Conservation (phyloP, 2,329 filamentous ascomycete species). For the Cordyceps cicadae region DNA sequence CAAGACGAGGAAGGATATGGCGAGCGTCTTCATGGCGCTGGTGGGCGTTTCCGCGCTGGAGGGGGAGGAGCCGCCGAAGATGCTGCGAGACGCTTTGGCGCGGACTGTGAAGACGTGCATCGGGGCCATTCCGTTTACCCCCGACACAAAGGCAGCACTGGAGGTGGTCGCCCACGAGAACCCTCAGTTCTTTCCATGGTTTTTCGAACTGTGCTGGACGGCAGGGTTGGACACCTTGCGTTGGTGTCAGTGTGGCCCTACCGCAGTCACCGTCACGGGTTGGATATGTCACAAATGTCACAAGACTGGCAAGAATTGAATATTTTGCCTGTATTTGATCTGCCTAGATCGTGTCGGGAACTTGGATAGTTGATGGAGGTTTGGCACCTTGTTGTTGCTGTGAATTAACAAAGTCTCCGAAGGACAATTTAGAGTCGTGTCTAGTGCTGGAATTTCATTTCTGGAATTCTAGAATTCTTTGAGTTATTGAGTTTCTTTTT, state of each 20-base stretch:
- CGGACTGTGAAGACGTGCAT: neutral
- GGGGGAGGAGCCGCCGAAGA: neutral
- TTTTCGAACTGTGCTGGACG: neutral
- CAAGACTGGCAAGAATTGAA: neutral
- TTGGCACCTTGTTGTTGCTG: too few relatives aligned
- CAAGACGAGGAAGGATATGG: too few relatives aligned
- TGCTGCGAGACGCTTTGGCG: neutral
- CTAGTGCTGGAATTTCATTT: too few relatives aligned
- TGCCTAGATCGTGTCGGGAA: too few relatives aligned
- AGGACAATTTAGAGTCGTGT: too few relatives aligned
- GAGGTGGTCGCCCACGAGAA: neutral
- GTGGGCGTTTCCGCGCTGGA: neutral
- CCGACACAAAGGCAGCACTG: neutral
- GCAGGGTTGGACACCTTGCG: neutral
- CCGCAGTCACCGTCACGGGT: neutral
- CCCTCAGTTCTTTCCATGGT: neutral
- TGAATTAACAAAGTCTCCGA: too few relatives aligned
- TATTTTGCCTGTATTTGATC: neutral
- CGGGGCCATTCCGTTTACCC: neutral
- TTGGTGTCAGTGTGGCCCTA: neutral
- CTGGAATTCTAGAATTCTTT: too few relatives aligned
- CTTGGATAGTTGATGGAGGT: too few relatives aligned
- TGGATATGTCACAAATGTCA: neutral
- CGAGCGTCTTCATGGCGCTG: neutral
- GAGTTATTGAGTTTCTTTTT: too few relatives aligned